phyloP scores from a whole-genome alignment of 306 rosid genomes.

The Dalbergia oliveri region DNA sequence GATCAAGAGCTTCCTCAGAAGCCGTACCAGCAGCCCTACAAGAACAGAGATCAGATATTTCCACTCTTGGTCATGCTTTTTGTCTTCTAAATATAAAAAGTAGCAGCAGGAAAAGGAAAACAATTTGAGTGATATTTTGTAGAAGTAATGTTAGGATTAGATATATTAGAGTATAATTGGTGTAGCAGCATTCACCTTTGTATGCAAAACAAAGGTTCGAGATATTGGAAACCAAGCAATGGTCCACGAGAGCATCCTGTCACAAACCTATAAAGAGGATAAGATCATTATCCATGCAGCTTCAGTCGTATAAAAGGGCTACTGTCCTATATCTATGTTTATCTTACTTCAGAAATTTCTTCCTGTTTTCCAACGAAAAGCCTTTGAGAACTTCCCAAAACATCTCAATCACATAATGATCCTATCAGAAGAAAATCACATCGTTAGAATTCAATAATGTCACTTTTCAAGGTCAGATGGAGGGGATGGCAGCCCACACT shows the following conservation, averaged over 20 bases:
- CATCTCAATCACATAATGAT: slow-evolving; percentile 87
- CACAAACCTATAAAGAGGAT: slow-evolving; percentile 74
- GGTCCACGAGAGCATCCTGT: slow-evolving; percentile 99
- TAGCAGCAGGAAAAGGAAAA: background rate
- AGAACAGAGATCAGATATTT: slow-evolving; percentile 42
- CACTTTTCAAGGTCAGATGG: background rate
- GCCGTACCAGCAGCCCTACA: slow-evolving; percentile 91
- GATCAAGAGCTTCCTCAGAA: slow-evolving; percentile 90
- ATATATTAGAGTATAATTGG: slow-evolving; percentile 11
- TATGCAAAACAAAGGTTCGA: slow-evolving; percentile 92
- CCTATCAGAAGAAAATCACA: slow-evolving; percentile 62
- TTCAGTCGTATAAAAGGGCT: slow-evolving; percentile 16
- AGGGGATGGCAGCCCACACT: background rate
- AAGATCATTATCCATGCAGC: slow-evolving; percentile 35
- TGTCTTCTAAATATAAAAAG: background rate
- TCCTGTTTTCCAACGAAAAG: slow-evolving; percentile 86
- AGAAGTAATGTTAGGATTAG: background rate
- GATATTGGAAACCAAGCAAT: slow-evolving; percentile 88
- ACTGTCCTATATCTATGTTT: slow-evolving; percentile 1
- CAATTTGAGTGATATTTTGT: background rate
- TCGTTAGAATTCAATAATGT: slow-evolving; percentile 22
- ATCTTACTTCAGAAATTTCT: slow-evolving; percentile 92
- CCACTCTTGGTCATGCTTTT: background rate
- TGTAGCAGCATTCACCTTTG: slow-evolving; percentile 54
- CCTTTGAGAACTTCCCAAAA: slow-evolving; percentile 95